These are phyloP conservation scores for Fusarium sp. DNA, from an alignment of 2,329 filamentous ascomycete species.

Conservation along the genomic window DNA sequence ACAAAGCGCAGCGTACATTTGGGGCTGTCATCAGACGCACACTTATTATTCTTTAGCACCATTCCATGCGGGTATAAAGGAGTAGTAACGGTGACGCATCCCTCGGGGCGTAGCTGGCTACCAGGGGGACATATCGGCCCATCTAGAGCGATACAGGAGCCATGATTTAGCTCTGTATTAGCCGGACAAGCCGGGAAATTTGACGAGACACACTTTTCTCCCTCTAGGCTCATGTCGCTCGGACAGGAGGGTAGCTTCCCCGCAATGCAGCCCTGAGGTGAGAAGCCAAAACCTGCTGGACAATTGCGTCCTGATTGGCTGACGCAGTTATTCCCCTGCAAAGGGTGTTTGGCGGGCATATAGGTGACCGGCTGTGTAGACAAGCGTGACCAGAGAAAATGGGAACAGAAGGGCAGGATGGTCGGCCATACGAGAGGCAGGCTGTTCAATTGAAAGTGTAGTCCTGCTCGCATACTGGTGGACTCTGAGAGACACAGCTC, in stretches of 20 bases:
- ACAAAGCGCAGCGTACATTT: neutral
- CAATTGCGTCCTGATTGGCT: neutral
- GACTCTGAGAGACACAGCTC: neutral
- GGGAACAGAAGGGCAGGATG: neutral
- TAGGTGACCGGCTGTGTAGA: neutral
- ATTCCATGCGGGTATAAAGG: neutral
- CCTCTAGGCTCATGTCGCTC: neutral
- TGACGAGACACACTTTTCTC: neutral
- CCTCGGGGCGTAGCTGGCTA: fast-evolving
- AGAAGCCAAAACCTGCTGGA: neutral
- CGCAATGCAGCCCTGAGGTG: neutral
- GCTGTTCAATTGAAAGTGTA: constrained; percentile 1
- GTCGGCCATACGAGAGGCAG: neutral
- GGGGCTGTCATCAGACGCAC: neutral
- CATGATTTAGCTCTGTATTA: neutral
- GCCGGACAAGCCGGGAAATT: neutral
- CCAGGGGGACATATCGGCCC: neutral
- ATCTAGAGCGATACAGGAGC: neutral
- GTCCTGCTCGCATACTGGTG: neutral
- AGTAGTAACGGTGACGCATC: neutral
- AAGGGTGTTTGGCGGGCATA: neutral
- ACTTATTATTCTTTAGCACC: neutral
- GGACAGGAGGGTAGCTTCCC: neutral
- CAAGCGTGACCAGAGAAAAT: neutral
- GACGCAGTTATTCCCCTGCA: neutral